Evolutionary conservation across 179 eudicot species (phyloP).

Genomic region (Vitellaria paradoxa): DNA sequence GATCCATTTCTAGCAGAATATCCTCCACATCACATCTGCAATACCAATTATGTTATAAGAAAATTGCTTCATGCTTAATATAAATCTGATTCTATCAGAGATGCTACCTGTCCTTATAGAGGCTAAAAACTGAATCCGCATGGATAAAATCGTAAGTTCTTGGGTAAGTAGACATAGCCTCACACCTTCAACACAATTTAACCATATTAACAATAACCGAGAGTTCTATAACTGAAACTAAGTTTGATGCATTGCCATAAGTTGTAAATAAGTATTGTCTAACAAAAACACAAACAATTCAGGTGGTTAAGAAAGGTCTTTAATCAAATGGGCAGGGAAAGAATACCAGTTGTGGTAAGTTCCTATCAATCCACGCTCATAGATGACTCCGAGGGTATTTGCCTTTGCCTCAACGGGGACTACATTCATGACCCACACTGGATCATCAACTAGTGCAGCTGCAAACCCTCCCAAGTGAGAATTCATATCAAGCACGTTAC

Average conservation of each 20-base stretch:
- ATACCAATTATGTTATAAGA: background rate
- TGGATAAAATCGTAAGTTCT: constrained; percentile 78
- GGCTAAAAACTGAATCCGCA: constrained; percentile 58
- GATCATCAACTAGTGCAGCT: constrained; percentile 52
- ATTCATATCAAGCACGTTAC: constrained; percentile 72
- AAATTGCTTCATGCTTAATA: background rate
- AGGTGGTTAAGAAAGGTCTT: background rate
- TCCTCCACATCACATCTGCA: constrained; percentile 58
- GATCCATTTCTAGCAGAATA: constrained; percentile 72
- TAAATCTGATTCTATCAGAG: background rate
- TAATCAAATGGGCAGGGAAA: background rate
- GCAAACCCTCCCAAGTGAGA: constrained; percentile 73
- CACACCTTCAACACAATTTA: constrained; percentile 46
- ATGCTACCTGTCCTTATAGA: constrained; percentile 59
- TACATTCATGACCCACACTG: constrained; percentile 76
- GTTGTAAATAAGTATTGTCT: no score
- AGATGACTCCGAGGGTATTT: constrained; percentile 60
- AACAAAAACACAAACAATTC: no score
- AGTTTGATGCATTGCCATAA: background rate
- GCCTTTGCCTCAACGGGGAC: constrained; percentile 56
- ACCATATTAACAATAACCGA: background rate
- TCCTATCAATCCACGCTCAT: constrained; percentile 68
- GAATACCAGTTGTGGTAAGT: constrained; percentile 66
- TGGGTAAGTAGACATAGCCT: constrained; percentile 88
- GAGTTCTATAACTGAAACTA: background rate